Evolutionary conservation across 2,329 filamentous ascomycete species (phyloP), one percentile per base, ranked within the genome.

Genomic region (Gaeumannomyces sp.): DNA sequence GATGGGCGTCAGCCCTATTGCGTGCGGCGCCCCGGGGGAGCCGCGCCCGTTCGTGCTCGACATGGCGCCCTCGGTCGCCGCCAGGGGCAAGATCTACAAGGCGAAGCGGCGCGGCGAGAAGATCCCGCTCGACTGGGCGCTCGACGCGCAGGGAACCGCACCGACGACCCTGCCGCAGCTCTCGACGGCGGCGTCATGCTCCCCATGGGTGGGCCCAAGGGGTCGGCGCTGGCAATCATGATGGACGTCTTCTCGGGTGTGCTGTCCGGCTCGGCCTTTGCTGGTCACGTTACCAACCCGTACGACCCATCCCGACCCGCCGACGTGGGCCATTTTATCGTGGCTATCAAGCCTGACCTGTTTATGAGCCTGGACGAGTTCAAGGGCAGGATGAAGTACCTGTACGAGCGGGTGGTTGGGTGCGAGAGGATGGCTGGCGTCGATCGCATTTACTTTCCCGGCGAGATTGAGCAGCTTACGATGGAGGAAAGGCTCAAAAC

Each of bases 171-270:
- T 0, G 83, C 81, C 1, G 81, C 81, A 27, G 92, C 91, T 0
- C 77, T 95, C 13, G 84, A 86, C 45, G 62, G 62, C 56, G 91
- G 91, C 1, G 89, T 93, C 4, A 94, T 95, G 91, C 77, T 94
- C 27, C 91, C 91, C 0, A 93, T 95, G 89, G 91, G 91, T 2
- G 91, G 92, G 0, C 90, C 91, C 0, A 95, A 95, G 74, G 92
- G 92, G 0, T 91, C 88, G 2, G 92, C 84, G 0, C 74, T 95
- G 57, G 80, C 89, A 0, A 85, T 95, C 64, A 94, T 93, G 89
- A 95, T 95, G 92, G 91, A 95, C 72, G 89, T 96, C 2, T 94
- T 95, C 72, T 93, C 90, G 0, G 91, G 91, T 0, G 88, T 91
- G 0, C 71, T 95, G 0, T 92, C 89, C 0, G 91, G 91, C 0